Evolutionary conservation across 257 asterid genomes (phyloP).

Genomic region (Eustoma russellianum): DNA sequence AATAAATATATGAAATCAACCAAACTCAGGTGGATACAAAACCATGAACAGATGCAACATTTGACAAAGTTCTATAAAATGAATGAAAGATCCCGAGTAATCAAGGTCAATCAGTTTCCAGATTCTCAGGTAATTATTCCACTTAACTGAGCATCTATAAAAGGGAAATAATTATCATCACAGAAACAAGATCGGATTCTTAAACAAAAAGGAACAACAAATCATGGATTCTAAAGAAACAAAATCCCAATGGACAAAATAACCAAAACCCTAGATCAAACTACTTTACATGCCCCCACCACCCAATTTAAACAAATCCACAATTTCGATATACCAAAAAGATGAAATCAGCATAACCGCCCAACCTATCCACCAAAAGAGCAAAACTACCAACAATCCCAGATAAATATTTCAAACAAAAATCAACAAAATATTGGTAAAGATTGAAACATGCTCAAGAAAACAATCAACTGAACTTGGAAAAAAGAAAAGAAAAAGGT

Average conservation of each 20-base stretch:
- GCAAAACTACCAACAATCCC: too few relatives aligned
- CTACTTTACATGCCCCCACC: slow-evolving; percentile 2
- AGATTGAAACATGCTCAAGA: too few relatives aligned
- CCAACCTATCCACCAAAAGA: too few relatives aligned
- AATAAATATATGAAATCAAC: too few relatives aligned
- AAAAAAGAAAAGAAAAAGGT: too few relatives aligned
- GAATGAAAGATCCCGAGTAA: background rate
- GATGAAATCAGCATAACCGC: background rate
- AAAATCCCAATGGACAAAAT: too few relatives aligned
- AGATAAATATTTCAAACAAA: too few relatives aligned
- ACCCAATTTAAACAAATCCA: slow-evolving; percentile 5
- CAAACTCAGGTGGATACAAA: slow-evolving; percentile 7
- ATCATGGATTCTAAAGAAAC: slow-evolving; percentile 4
- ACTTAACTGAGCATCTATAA: slow-evolving; percentile 1
- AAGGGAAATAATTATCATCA: slow-evolving; percentile 2
- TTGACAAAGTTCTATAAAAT: slow-evolving; percentile 2
- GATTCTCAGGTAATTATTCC: background rate
- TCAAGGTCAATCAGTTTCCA: slow-evolving; percentile 3
- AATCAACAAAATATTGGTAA: too few relatives aligned
- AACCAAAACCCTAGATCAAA: slow-evolving; percentile 25
- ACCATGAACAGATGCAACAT: background rate
- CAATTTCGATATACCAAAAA: background rate
- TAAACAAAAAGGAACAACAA: background rate
- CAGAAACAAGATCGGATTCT: slow-evolving; percentile 6
- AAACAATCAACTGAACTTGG: too few relatives aligned